These are phyloP conservation scores for Edaphochlamys debaryana DNA, from an alignment of 139 green algal species.

Conservation along the genomic window DNA sequence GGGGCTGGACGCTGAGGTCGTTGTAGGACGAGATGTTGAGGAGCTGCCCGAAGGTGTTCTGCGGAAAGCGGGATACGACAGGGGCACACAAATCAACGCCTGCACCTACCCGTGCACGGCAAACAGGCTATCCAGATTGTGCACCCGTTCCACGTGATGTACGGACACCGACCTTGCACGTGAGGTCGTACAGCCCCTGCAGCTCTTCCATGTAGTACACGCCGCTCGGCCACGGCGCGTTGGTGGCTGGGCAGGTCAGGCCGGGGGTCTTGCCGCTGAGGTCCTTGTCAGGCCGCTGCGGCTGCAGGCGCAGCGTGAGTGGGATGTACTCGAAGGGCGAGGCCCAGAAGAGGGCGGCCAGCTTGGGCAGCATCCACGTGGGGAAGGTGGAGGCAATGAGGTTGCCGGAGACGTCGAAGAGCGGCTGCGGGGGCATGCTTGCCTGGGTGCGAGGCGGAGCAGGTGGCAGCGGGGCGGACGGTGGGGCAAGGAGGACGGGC, in stretches of 20 bases:
- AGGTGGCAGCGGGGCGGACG: background rate
- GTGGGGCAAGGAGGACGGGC: too few relatives aligned
- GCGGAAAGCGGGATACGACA: background rate
- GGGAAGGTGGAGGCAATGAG: conserved; percentile 24
- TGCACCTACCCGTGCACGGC: too few relatives aligned
- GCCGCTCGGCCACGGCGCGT: background rate
- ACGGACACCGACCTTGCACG: conserved; percentile 1
- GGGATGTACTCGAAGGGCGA: conserved; percentile 26
- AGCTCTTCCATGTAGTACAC: conserved; percentile 22
- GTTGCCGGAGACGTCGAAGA: conserved; percentile 34
- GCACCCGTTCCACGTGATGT: too few relatives aligned
- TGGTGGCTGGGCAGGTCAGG: background rate
- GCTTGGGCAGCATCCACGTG: conserved; percentile 15
- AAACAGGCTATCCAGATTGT: too few relatives aligned
- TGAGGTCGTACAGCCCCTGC: conserved; percentile 19
- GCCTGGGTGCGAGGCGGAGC: background rate
- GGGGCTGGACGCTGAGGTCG: background rate
- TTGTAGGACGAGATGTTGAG: conserved; percentile 15
- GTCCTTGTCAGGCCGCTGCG: background rate
- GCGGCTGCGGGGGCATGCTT: background rate
- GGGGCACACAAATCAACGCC: too few relatives aligned
- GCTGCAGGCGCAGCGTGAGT: background rate
- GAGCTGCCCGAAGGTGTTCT: background rate
- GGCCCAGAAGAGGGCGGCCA: background rate
- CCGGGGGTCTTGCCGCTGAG: background rate